These are phyloP conservation scores for Alternaria dauci DNA, from an alignment of 2,329 filamentous ascomycete genomes.

Conservation along the genomic window DNA sequence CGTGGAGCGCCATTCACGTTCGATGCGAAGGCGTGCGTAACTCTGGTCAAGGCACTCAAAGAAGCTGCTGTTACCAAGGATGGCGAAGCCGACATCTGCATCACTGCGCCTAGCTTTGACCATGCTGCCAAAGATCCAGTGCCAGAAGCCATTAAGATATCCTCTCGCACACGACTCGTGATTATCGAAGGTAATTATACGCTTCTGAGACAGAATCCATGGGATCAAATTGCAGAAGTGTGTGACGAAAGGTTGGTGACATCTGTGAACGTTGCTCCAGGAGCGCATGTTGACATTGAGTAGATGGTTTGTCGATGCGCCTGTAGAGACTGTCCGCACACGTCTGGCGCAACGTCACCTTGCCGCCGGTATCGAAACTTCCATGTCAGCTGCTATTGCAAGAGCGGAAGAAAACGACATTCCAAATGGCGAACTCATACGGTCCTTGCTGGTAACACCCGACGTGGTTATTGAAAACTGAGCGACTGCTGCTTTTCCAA, in stretches of 20 bases:
- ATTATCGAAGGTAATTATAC: conserved; percentile 42
- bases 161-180: conserved; percentile 31
- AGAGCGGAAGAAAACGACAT: conserved; percentile 39
- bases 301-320: conserved; percentile 38
- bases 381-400: conserved; percentile 27
- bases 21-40: conserved; percentile 30
- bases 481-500: not conserved
- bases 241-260: conserved; percentile 31
- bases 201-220: conserved; percentile 32
- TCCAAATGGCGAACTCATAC: conserved; percentile 35
- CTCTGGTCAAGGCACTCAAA: conserved; percentile 26
- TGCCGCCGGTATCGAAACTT: conserved; percentile 34
- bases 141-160: conserved; percentile 26
- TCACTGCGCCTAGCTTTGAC: conserved; percentile 36
- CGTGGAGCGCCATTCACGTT: conserved; percentile 41
- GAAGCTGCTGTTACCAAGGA: conserved; percentile 24
- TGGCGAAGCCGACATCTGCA: conserved; percentile 22
- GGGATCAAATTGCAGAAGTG: conserved; percentile 24
- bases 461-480: conserved; percentile 31
- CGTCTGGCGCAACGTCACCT: conserved; percentile 34
- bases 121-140: conserved; percentile 37
- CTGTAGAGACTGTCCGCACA: conserved; percentile 25
- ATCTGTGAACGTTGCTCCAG: not conserved
- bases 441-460: conserved; percentile 28
- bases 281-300: conserved; percentile 2